Conservation (phyloP, 179 eudicot genomes). For the Heliamphora pulchella region DNA sequence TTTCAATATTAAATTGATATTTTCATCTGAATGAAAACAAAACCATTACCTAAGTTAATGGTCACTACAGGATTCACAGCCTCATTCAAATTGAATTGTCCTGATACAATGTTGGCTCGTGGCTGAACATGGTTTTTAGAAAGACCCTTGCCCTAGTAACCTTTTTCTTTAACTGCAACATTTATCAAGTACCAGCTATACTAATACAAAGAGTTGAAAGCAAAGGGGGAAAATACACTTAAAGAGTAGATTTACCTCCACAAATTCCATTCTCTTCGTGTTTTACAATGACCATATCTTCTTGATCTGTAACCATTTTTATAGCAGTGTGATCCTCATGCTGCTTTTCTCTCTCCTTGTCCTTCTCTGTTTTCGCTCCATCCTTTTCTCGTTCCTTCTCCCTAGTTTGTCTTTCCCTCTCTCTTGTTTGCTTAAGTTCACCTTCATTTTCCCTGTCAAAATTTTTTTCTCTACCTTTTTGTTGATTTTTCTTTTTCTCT, state of each 20-base stretch:
- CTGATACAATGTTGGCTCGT: too few species aligned
- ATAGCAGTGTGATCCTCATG: constrained; percentile 20
- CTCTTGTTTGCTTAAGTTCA: constrained; percentile 23
- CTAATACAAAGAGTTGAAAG: neutral
- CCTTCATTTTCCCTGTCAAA: constrained; percentile 46
- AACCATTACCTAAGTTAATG: too few species aligned
- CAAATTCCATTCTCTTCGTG: constrained; percentile 28
- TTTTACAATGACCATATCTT: constrained; percentile 24
- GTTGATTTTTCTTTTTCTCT: constrained; percentile 53
- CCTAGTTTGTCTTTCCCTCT: constrained; percentile 19
- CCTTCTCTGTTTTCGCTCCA: constrained; percentile 25
- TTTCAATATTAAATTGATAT: too few species aligned
- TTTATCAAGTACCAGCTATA: neutral
- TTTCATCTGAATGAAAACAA: too few species aligned
- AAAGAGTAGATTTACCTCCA: constrained; percentile 27
- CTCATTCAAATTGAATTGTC: too few species aligned
- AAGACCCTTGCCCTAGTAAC: too few species aligned
- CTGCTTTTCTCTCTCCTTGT: constrained; percentile 25
- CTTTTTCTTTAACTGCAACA: neutral
- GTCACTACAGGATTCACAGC: too few species aligned
- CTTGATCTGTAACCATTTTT: constrained; percentile 26
- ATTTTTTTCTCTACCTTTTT: constrained; percentile 43
- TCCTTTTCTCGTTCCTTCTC: constrained; percentile 36
- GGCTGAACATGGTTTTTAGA: too few species aligned
- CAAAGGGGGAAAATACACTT: neutral